Base-by-base conservation (phyloP, 2,329 filamentous ascomycete species). In the Ustulina deusta region DNA sequence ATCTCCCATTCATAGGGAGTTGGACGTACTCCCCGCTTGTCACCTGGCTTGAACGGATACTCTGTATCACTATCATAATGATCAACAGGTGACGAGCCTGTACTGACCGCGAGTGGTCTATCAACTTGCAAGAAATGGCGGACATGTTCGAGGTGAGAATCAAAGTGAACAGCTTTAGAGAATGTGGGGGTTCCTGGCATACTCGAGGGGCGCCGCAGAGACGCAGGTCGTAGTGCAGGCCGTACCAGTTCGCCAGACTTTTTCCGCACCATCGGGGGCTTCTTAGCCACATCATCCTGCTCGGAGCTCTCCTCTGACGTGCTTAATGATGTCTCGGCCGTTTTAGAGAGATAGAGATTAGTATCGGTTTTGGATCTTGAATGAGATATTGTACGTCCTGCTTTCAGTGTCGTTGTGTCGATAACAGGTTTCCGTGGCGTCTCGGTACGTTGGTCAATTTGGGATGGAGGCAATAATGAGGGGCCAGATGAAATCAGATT, bases 101-200 rank as follows among this genome's bases (percentile, higher is more conserved):
- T 94, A 79, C 95, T 98, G 78, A 99, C 96, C 57, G 96, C 96
- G n/a, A 97, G 90, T 1, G 96, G 96, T 64, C 93, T 89, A 77
- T 99, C 96, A 6, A 97, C 91, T 78, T 97, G 93, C 25, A 97
- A 84, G 79, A 99, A 99, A 78, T 98, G 96, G 36, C 96, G 89
- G 44, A 98, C 95, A 74, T 98, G 95, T 81, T 98, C 96, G 44
- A 98, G 89, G 77, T 97, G 93, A 29, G 95, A 93, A 81, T 98
- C 96, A 78, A 99, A 99, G 81, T 99, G 96, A n/a, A 99, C 96
- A 13, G 93, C 94, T 80, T 99, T 99, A 73, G 91, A 92, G 78
- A 95, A 98, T 9, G 95, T 96, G 0, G 96, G 96, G 0, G 96
- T 99, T 62, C 96, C 96, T 9, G 96, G 96, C 93, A 98, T 97